Evolutionary conservation across 164 flowering plant species (phyloP).

Genomic region (Buxus sempervirens): DNA sequence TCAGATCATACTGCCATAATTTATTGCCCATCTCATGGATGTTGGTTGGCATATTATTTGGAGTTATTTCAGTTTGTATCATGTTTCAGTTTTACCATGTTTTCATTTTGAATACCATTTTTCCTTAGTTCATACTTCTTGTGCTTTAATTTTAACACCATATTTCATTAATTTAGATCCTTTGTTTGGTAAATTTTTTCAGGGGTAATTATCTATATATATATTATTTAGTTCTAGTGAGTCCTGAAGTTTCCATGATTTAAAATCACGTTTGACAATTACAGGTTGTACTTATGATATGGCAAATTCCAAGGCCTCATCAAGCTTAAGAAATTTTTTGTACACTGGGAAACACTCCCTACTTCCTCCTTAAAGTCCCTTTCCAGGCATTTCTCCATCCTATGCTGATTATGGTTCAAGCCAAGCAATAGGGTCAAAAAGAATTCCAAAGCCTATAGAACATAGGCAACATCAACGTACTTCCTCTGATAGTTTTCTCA

Average conservation of each 20-base stretch:
- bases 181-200: not conserved
- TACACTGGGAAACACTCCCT: conserved; percentile 57
- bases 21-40: not conserved
- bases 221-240: not conserved
- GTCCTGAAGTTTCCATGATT: conserved; percentile 3
- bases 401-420: conserved; percentile 56
- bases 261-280: conserved; percentile 19
- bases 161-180: not conserved
- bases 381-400: conserved; percentile 52
- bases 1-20: not conserved
- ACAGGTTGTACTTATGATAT: conserved; percentile 27
- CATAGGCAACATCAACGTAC: conserved; percentile 65
- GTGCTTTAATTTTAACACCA: not conserved
- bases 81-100: too few relatives aligned
- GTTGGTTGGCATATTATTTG: not conserved
- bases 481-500: conserved; percentile 69
- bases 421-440: conserved; percentile 40
- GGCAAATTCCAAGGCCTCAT: conserved; percentile 63
- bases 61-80: too few relatives aligned
- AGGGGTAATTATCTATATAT: too few relatives aligned
- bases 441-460: conserved; percentile 55
- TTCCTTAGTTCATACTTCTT: not conserved
- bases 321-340: conserved; percentile 45
- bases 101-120: too few relatives aligned
- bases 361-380: conserved; percentile 89